These are phyloP conservation scores for Suhomyces yuchorum DNA, from an alignment of 1,139 yeast species.

Conservation along the genomic window DNA sequence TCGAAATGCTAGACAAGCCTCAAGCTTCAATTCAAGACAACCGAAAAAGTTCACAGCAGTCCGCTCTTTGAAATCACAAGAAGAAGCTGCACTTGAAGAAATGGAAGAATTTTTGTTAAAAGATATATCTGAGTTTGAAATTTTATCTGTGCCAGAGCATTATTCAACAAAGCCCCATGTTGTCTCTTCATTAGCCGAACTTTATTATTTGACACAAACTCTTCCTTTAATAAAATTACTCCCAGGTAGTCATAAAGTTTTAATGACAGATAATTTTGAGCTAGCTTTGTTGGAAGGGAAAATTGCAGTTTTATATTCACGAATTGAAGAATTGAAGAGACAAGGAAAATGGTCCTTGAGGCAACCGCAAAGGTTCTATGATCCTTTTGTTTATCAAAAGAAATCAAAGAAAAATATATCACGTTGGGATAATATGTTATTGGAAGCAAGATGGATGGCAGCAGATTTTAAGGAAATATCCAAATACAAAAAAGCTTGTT, in stretches of 20 bases:
- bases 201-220: slow-evolving; percentile 85
- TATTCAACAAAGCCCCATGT: slow-evolving; percentile 46
- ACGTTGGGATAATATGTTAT: slow-evolving; percentile 75
- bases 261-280: slow-evolving; percentile 83
- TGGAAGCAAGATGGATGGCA: slow-evolving; percentile 86
- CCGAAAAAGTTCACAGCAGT: slow-evolving; percentile 17
- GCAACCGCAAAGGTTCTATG: slow-evolving; percentile 73
- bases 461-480: slow-evolving; percentile 73
- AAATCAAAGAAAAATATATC: slow-evolving; percentile 39
- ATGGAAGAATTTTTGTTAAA: slow-evolving; percentile 28
- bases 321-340: slow-evolving; percentile 89
- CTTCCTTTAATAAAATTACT: slow-evolving; percentile 78
- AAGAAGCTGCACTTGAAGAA: slow-evolving; percentile 25
- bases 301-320: slow-evolving; percentile 84
- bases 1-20: slow-evolving; percentile 8
- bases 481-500: slow-evolving; percentile 69
- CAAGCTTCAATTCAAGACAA: slow-evolving; percentile 6
- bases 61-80: slow-evolving; percentile 24
- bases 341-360: slow-evolving; percentile 89
- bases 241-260: slow-evolving; percentile 82
- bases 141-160: slow-evolving; percentile 46
- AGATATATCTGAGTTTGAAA: slow-evolving; percentile 36
- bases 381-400: slow-evolving; percentile 56
- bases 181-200: slow-evolving; percentile 74
- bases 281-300: slow-evolving; percentile 90